Evolutionary conservation across 1,139 yeast species (phyloP).

Genomic region (Maudiozyma humilis): DNA sequence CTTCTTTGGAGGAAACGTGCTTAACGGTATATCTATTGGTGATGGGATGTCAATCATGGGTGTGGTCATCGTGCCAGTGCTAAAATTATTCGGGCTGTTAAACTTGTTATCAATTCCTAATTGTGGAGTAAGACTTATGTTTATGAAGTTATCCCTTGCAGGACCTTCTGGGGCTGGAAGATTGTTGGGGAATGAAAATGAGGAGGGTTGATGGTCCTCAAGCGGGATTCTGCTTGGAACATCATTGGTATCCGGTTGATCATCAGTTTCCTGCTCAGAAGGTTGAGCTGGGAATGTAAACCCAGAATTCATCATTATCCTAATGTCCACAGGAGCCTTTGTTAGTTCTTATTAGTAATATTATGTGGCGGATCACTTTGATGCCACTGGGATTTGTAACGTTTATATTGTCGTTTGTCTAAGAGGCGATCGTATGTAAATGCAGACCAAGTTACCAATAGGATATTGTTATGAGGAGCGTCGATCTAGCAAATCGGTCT

Average conservation of each 20-base stretch:
- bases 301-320: constrained; percentile 10
- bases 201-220: background rate
- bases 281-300: constrained; percentile 13
- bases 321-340: too few species aligned
- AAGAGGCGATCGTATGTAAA: too few species aligned
- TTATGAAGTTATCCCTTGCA: background rate
- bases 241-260: background rate
- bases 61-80: constrained; percentile 5
- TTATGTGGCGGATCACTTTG: background rate
- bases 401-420: too few species aligned
- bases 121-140: constrained; percentile 6
- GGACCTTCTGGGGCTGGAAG: background rate
- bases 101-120: constrained; percentile 3
- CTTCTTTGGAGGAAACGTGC: constrained; percentile 1
- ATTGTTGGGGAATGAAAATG: constrained; percentile 1
- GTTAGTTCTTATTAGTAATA: background rate
- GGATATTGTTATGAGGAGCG: too few species aligned
- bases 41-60: constrained; percentile 14
- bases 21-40: constrained; percentile 10
- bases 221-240: background rate
- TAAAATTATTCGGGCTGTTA: background rate
- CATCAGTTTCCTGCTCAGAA: background rate
- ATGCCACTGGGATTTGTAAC: too few species aligned
- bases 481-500: too few species aligned
- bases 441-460: too few species aligned